Conservation (phyloP, 495 filamentous ascomycete genomes). For the Penicillium nucicola region DNA sequence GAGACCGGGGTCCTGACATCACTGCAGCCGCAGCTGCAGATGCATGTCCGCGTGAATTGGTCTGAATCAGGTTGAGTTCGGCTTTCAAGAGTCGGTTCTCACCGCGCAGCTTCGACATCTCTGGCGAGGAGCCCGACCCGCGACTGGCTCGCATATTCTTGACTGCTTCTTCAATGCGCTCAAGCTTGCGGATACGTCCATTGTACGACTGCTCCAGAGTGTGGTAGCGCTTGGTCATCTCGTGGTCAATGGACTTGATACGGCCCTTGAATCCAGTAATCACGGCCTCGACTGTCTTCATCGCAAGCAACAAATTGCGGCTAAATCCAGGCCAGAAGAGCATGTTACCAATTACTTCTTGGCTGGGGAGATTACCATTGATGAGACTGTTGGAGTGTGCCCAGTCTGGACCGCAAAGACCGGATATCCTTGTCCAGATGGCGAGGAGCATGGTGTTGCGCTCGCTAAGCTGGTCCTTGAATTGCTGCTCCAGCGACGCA, state of each 20-base stretch:
- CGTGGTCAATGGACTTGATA: conserved; percentile 79
- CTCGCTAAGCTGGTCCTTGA: conserved; percentile 82
- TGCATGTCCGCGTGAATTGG: conserved; percentile 37
- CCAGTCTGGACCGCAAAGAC: conserved; percentile 90
- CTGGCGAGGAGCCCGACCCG: conserved; percentile 46
- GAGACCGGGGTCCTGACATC: conserved; percentile 25
- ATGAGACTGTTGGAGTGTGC: conserved; percentile 84
- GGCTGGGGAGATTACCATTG: conserved; percentile 76
- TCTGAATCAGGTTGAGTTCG: conserved; percentile 72
- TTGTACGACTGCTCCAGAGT: conserved; percentile 78
- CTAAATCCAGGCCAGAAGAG: conserved; percentile 78
- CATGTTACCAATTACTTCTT: conserved; percentile 73
- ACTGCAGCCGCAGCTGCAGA: conserved; percentile 22
- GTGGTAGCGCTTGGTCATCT: conserved; percentile 87
- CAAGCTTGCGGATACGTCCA: conserved; percentile 77
- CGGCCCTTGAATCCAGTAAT: conserved; percentile 76
- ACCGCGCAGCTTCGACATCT: conserved; percentile 69
- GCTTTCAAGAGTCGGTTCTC: conserved; percentile 81
- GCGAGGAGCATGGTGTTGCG: conserved; percentile 82
- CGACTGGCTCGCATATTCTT: conserved; percentile 44
- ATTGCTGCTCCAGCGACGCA: conserved; percentile 67
- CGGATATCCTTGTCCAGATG: conserved; percentile 82
- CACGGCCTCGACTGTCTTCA: conserved; percentile 83
- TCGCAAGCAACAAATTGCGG: conserved; percentile 80
- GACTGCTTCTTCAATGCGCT: conserved; percentile 75